Evolutionary conservation across 2,329 filamentous ascomycete genomes (phyloP).

Genomic region (Drechslera avenae): DNA sequence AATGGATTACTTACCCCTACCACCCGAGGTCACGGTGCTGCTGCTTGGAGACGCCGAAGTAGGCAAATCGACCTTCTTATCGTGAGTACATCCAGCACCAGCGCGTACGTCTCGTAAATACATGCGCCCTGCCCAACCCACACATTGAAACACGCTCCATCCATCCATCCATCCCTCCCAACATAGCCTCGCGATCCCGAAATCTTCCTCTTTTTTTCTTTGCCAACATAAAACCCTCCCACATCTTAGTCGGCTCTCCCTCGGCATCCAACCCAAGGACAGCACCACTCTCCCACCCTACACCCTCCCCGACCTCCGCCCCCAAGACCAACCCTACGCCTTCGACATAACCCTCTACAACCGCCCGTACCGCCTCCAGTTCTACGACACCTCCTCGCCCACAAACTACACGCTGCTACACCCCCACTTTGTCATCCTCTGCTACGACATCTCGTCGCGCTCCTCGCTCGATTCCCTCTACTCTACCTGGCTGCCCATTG

Average conservation of each 20-base stretch:
- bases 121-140: neutral
- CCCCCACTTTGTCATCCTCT: conserved; percentile 62
- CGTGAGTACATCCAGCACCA: conserved; percentile 53
- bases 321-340: conserved; percentile 63
- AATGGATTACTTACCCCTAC: conserved; percentile 27
- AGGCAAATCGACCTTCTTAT: conserved; percentile 67
- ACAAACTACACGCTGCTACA: conserved; percentile 61
- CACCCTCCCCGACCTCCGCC: conserved; percentile 54
- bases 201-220: too few relatives aligned
- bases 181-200: too few relatives aligned
- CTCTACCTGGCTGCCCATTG: conserved; percentile 50
- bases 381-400: conserved; percentile 63
- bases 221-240: neutral
- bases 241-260: conserved; percentile 36
- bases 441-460: conserved; percentile 63
- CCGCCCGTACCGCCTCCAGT: conserved; percentile 59
- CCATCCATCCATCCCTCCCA: too few relatives aligned
- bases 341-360: conserved; percentile 64
- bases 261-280: conserved; percentile 33
- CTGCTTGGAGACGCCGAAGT: conserved; percentile 64
- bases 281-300: conserved; percentile 41
- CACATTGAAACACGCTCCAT: neutral
- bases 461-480: conserved; percentile 56
- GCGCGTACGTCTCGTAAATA: neutral
- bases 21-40: conserved; percentile 53